Conservation (phyloP, 768 basidiomycete genomes). For the Rhodotorula toruloides region DNA sequence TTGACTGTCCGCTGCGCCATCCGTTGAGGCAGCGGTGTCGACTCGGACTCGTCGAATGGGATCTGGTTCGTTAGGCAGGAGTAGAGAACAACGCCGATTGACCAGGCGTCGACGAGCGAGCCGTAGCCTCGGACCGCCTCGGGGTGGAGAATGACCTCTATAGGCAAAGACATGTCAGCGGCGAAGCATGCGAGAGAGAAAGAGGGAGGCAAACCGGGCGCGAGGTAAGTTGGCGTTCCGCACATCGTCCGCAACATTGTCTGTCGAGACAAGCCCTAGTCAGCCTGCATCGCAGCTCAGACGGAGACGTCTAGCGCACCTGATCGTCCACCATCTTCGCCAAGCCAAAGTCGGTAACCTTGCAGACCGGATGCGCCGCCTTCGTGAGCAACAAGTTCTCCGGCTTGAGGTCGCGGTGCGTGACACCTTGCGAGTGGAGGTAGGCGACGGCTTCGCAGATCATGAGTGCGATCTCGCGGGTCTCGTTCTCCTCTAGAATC, state of each 20-base stretch:
- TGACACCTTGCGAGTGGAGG: slow-evolving; percentile 59
- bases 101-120: slow-evolving; percentile 90
- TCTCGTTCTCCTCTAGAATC: slow-evolving; percentile 46
- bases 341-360: slow-evolving; percentile 93
- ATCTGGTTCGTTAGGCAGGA: slow-evolving; percentile 62
- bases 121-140: slow-evolving; percentile 64
- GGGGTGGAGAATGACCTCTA: slow-evolving; percentile 66
- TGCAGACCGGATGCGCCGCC: slow-evolving; percentile 55
- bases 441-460: slow-evolving; percentile 55
- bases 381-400: slow-evolving; percentile 41
- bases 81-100: slow-evolving; percentile 88
- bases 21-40: slow-evolving; percentile 57
- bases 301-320: slow-evolving; percentile 50
- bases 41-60: slow-evolving; percentile 76
- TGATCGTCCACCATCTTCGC: slow-evolving; percentile 80
- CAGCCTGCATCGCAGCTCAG: background rate
- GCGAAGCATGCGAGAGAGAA: background rate
- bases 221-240: slow-evolving; percentile 89
- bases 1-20: slow-evolving; percentile 61
- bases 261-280: too few species aligned
- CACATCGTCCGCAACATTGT: slow-evolving; percentile 72
- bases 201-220: slow-evolving; percentile 51
- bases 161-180: background rate
- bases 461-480: slow-evolving; percentile 69
- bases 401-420: slow-evolving; percentile 66